phyloP scores from a whole-genome alignment of 164 flowering plant genomes.

The Kalanchoe fedtschenkoi region DNA sequence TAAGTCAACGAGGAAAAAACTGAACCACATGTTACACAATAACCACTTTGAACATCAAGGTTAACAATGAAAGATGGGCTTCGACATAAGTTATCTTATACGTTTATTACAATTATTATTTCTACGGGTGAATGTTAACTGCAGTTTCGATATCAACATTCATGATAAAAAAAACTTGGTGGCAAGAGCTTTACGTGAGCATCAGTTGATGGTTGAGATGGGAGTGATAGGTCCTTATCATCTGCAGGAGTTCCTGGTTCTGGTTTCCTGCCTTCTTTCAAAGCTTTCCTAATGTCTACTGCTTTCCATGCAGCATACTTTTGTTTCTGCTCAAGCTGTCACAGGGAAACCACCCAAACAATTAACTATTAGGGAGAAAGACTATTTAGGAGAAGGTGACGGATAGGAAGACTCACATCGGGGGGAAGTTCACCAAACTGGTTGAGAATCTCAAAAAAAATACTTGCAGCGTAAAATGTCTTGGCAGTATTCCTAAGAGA shows the following conservation, averaged over 20 bases:
- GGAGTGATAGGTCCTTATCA: slow-evolving; percentile 47
- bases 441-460: slow-evolving; percentile 86
- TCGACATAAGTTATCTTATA: background rate
- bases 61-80: background rate
- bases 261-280: slow-evolving; percentile 94
- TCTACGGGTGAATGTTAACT: background rate
- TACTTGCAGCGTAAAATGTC: slow-evolving; percentile 97
- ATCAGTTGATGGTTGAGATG: slow-evolving; percentile 27
- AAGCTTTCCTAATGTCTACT: slow-evolving; percentile 91
- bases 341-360: slow-evolving; percentile 2
- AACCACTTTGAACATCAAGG: background rate
- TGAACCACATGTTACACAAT: background rate
- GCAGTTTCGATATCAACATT: background rate
- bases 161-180: background rate
- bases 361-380: background rate
- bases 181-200: slow-evolving; percentile 38
- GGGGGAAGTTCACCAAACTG: slow-evolving; percentile 91
- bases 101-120: background rate
- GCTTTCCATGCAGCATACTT: slow-evolving; percentile 99
- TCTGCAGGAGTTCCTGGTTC: slow-evolving; percentile 80
- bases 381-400: background rate
- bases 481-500: slow-evolving; percentile 80
- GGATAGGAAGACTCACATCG: slow-evolving; percentile 50
- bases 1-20: background rate
- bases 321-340: slow-evolving; percentile 89